Base-by-base conservation (phyloP, 495 filamentous ascomycete species). In the Penicillium roqueforti region DNA sequence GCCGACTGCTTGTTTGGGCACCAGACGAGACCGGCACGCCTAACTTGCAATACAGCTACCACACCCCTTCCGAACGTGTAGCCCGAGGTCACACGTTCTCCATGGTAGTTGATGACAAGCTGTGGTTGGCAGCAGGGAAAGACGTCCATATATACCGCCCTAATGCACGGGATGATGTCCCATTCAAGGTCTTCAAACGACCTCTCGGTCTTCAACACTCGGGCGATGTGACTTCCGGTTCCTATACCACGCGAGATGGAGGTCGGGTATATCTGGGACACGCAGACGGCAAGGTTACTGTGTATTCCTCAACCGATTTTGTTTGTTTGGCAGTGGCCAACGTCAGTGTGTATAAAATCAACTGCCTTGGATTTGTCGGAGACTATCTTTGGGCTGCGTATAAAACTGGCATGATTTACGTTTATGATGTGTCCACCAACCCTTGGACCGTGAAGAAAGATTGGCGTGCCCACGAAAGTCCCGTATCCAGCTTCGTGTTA, bases 281-380 rank as follows among this genome's bases (percentile, higher is more conserved):
- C 65, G 82, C 76, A 9, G 93, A 98, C 67, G 93, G 93, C 18
- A 97, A 97, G 68, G 83, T 98, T 20, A 92, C 88, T 53, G 83
- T 97, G 38, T 97, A 96, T 63, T 92, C 92, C 0, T 78, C 81
- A 10, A 75, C 75, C 8, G 83, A 89, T 61, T 91, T 87, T 54
- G 66, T 80, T 6, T 97, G 91, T 61, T 57, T 95, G 13, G 81
- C 81, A 16, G 78, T 95, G 25, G 75, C 96, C 46, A 95, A 80
- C 60, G 82, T 95, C 55, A 97, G 90, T 68, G 79, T 91, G 4
- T 97, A 96, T 77, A 98, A 96, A 71, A 92, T 97, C 70, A 96
- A 89, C 62, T 87, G 88, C 25, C 78, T 98, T 25, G 82, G 82
- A 16, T 88, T 91, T 7, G 88, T 91, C 8, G 92, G 91, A 1